A percentile compares a stretch with the other conserved stretches of the same genome.
Conservation (phyloP, 2,329 filamentous ascomycete species). For the Xylaria sp. region DNA sequence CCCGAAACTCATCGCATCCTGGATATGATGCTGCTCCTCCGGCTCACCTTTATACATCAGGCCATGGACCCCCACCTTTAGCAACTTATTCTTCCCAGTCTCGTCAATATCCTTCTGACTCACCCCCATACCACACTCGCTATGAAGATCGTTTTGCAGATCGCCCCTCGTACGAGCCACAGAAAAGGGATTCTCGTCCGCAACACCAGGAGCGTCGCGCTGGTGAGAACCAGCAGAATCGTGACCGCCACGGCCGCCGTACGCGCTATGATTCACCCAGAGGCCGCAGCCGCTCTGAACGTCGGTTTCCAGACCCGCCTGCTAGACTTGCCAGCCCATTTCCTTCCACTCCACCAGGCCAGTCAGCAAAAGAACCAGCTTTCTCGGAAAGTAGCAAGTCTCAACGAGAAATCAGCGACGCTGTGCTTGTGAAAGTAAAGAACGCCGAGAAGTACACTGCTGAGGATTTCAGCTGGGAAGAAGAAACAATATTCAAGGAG, state of each 20-base stretch:
- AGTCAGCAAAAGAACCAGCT: conserved; percentile 4
- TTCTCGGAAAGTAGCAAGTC: not conserved
- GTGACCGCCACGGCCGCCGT: conserved; percentile 29
- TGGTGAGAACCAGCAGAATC: conserved; percentile 19
- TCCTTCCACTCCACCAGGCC: conserved; percentile 10
- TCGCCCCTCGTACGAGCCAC: conserved; percentile 20
- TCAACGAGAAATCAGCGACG: conserved; percentile 2
- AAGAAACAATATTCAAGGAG: conserved; percentile 47
- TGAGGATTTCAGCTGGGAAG: conserved; percentile 44
- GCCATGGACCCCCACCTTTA: conserved; percentile 38
- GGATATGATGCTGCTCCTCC: conserved; percentile 30
- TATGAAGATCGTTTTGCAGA: conserved; percentile 29
- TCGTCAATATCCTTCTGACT: conserved; percentile 36
- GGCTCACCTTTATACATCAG: conserved; percentile 35
- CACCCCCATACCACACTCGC: conserved; percentile 26
- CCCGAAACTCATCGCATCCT: conserved; percentile 24
- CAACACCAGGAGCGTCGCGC: conserved; percentile 30
- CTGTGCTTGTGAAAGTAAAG: not conserved
- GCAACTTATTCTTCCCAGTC: conserved; percentile 27
- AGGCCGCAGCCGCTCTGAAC: conserved; percentile 32
- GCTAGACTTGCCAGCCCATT: conserved; percentile 24
- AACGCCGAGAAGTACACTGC: conserved; percentile 29
- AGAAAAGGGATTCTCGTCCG: conserved; percentile 21
- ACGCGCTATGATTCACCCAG: conserved; percentile 30
- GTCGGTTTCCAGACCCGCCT: conserved; percentile 27